Base-by-base conservation (phyloP, 768 basidiomycete species). In the Suillus clintonianus region DNA sequence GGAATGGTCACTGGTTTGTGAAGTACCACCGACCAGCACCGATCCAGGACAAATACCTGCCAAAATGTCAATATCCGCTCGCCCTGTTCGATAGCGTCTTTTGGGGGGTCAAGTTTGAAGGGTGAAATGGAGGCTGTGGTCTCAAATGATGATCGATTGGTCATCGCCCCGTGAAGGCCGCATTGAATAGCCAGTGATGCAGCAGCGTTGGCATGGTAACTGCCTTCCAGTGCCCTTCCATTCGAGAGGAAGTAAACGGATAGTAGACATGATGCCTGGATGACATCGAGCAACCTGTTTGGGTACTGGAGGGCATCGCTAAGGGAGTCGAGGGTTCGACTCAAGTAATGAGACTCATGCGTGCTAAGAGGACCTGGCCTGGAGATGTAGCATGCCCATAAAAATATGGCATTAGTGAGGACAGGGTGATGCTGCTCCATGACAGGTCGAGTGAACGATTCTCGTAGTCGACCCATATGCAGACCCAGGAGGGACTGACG, bases 351-450 rank as follows among this genome's bases (percentile, higher is more conserved):
- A 17, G 85, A 81, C 75, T 94, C 91, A 70, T 92, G 88, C 59
- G 87, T 85, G 68, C 85, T 85, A 14, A 93, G 79, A 6, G 86
- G 82, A 43, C 86, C 88, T 8, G 90, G 87, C 24, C 89, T 83
- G 11, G 92, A 91, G 45, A 93, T 82, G 71, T 89, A 91, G 73
- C 91, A 93, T 2, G 90, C 89, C 89, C 91, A 92, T 8, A 93
- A 84, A 72, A 88, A 94, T 70, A 93, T 88, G 65, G 91, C 83
- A 70, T 92, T 91, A 82, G 92, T 86, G 15, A 94, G 82, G 60
- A 83, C 86, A 10, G 92, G 88, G 69, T 94, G 92, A 22, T 86
- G 86, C 61, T 89, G 90, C 62, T 90, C 86, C 54, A 82, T 67
- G 5, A 72, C 60, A 17, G 88, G 83, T 6, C 81, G 78, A 50